Conservation (phyloP, 73 alveolate genomes). For the Paramecium primaurelia region DNA sequence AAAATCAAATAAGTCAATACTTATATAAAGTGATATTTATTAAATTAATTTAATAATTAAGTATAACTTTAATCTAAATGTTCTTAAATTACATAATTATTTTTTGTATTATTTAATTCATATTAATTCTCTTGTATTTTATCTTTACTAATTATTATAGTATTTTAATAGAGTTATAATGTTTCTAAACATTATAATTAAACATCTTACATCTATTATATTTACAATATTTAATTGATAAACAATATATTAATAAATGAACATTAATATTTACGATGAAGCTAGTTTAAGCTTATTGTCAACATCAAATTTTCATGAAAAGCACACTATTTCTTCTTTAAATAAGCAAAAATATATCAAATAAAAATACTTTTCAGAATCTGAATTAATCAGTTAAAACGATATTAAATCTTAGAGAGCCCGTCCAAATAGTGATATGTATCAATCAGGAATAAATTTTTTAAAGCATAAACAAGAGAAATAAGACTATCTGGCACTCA, state of each 20-base stretch:
- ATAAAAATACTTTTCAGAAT: not conserved
- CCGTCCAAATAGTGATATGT: not conserved
- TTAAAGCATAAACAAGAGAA: not conserved
- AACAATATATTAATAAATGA: not conserved
- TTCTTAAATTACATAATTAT: not conserved
- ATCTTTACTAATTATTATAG: too few relatives aligned
- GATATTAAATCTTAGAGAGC: not conserved
- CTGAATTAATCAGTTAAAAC: conserved; percentile 5
- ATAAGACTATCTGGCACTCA: not conserved
- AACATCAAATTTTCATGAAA: not conserved
- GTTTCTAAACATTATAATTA: not conserved
- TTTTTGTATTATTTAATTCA: not conserved
- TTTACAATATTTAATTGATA: not conserved
- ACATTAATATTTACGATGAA: conserved; percentile 39
- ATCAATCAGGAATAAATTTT: conserved; percentile 4
- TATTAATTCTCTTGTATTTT: not conserved
- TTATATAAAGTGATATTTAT: too few relatives aligned
- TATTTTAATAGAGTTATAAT: not conserved
- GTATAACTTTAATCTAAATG: too few relatives aligned
- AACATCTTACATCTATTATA: not conserved
- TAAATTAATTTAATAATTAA: too few relatives aligned
- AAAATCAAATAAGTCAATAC: not conserved
- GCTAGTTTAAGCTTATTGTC: not conserved
- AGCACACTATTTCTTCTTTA: not conserved
- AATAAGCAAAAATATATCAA: not conserved